Percentiles rank a stretch among this genome's conserved stretches.
Conservation (phyloP, 2,329 filamentous ascomycete species). For the Seiridium unicorne region DNA sequence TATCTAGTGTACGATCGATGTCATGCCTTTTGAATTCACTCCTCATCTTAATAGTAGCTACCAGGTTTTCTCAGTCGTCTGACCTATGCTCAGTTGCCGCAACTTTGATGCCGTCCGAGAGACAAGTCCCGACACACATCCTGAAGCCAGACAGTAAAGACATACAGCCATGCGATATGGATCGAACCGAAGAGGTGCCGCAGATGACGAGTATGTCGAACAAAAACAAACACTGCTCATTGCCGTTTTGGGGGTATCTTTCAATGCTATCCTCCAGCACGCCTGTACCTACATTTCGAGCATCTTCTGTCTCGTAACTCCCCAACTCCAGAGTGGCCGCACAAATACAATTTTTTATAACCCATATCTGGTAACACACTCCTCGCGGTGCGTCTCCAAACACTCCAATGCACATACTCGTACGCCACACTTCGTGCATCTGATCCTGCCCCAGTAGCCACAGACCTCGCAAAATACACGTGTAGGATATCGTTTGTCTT, state of each 20-base stretch:
- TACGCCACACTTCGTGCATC: constrained; percentile 75
- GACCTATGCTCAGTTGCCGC: not conserved
- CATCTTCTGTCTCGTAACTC: too few relatives aligned
- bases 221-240: too few relatives aligned
- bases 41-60: not conserved
- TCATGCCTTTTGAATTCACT: not conserved
- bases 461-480: constrained; percentile 76
- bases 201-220: too few relatives aligned
- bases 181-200: too few relatives aligned
- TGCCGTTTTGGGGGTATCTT: too few relatives aligned
- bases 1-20: not conserved
- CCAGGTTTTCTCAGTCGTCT: not conserved
- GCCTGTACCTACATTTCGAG: too few relatives aligned
- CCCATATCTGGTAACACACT: constrained; percentile 66
- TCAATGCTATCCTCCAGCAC: too few relatives aligned
- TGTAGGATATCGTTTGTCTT: constrained; percentile 47
- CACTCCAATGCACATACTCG: constrained; percentile 77
- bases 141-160: not conserved
- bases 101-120: not conserved
- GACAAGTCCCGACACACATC: not conserved
- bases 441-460: constrained; percentile 77
- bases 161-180: too few relatives aligned
- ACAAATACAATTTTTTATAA: constrained; percentile 13
- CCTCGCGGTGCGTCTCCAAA: constrained; percentile 69
- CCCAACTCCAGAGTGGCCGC: too few relatives aligned